Evolutionary conservation across 2,329 filamentous ascomycete genomes (phyloP).

Genomic region (Pestalotiopsis sp.): DNA sequence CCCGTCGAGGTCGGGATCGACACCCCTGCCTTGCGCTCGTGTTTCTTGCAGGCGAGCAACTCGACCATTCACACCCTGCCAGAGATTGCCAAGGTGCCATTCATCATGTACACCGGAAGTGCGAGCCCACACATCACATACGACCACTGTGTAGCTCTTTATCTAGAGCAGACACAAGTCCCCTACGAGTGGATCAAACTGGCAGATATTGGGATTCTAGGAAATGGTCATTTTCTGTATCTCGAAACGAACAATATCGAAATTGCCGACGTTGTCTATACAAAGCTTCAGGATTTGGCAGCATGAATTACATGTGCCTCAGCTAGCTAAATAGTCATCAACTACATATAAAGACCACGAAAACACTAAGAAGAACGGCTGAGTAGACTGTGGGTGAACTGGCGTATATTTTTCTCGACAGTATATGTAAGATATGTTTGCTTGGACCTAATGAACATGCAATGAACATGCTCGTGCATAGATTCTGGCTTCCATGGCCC

Average conservation of each 20-base stretch:
- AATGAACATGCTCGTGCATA: too few relatives aligned
- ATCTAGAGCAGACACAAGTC: constrained; percentile 13
- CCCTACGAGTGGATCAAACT: constrained; percentile 14
- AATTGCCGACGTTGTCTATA: constrained; percentile 5
- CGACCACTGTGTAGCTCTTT: constrained; percentile 15
- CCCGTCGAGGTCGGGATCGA: constrained; percentile 12
- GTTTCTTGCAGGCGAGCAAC: constrained; percentile 12
- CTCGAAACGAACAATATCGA: constrained; percentile 14
- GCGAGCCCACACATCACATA: constrained; percentile 15
- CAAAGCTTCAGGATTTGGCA: neutral
- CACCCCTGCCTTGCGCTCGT: constrained; percentile 10
- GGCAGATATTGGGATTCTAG: constrained; percentile 10
- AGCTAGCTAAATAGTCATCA: neutral
- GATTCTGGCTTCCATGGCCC: neutral
- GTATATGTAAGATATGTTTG: neutral
- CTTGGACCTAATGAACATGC: too few relatives aligned
- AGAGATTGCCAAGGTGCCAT: constrained; percentile 14
- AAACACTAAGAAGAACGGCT: too few relatives aligned
- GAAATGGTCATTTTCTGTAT: constrained; percentile 15
- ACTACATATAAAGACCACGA: neutral
- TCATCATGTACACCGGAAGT: constrained; percentile 13
- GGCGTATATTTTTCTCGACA: neutral
- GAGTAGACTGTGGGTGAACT: neutral
- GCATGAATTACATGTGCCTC: neutral
- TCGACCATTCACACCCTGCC: constrained; percentile 10